A percentile compares a stretch with the other conserved stretches of the same genome.
Conservation (phyloP, 2,329 filamentous ascomycete species). For the Orbilia brochopaga region DNA sequence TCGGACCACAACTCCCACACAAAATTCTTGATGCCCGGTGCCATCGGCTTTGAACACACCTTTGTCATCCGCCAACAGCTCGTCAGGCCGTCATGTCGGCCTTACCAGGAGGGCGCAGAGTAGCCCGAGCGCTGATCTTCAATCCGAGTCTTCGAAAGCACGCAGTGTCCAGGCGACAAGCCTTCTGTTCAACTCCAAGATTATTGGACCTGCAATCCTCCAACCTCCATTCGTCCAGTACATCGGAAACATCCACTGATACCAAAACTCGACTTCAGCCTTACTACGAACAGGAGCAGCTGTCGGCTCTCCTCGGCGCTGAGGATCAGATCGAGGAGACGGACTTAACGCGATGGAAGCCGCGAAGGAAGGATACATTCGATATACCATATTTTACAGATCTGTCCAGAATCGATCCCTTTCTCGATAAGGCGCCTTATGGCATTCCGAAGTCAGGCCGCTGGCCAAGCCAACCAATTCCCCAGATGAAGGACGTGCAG, state of each 20-base stretch:
- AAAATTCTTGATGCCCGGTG: not conserved
- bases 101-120: not conserved
- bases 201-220: not conserved
- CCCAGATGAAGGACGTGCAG: constrained; percentile 49
- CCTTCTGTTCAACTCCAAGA: constrained; percentile 3
- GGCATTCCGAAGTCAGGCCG: constrained; percentile 46
- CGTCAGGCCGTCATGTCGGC: not conserved
- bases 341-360: constrained; percentile 19
- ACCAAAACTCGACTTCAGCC: constrained; percentile 6
- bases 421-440: constrained; percentile 51
- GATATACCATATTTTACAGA: constrained; percentile 53
- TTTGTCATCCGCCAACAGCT: not conserved
- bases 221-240: not conserved
- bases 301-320: constrained; percentile 26
- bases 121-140: not conserved
- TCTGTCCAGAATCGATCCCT: constrained; percentile 52
- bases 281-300: constrained; percentile 42
- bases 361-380: constrained; percentile 50
- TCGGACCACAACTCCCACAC: not conserved
- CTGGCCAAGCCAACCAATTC: constrained; percentile 53
- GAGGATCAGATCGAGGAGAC: constrained; percentile 20
- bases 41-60: not conserved
- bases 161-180: not conserved
- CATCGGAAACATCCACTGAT: not conserved
- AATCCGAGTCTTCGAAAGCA: not conserved